Percentiles rank a stretch among this genome's conserved stretches.
phyloP scores from a whole-genome alignment of 1,284 basidiomycete genomes.

The Ceratobasidium sp. region DNA sequence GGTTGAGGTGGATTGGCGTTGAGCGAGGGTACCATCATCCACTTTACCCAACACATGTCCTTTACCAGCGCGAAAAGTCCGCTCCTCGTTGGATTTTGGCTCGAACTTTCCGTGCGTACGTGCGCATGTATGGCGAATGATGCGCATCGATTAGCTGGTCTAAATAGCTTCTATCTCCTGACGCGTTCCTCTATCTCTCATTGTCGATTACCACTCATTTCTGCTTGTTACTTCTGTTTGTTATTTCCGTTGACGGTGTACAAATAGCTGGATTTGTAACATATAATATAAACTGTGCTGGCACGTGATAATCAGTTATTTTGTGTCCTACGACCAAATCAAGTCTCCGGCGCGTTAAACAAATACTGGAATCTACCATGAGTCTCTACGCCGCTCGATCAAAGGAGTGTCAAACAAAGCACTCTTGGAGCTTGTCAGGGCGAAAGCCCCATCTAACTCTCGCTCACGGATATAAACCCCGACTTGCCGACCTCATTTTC shows the following conservation, averaged over 20 bases:
- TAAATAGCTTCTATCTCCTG: too few species aligned
- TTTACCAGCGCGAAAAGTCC: conserved; percentile 15
- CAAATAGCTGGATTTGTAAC: background rate
- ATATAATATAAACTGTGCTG: background rate
- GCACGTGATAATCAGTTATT: too few species aligned
- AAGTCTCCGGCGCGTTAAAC: too few species aligned
- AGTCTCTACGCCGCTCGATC: background rate
- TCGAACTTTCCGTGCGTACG: background rate
- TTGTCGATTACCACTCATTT: background rate
- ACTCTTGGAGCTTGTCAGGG: background rate
- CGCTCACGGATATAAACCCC: background rate
- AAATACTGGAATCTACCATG: background rate
- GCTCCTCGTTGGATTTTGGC: conserved; percentile 20
- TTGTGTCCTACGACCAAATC: too few species aligned
- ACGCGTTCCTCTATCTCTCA: background rate
- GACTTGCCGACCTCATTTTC: background rate
- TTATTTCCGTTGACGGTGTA: conserved; percentile 10
- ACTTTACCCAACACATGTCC: conserved; percentile 2
- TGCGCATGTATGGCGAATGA: background rate
- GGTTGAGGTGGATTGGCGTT: background rate
- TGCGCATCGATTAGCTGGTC: background rate
- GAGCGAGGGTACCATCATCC: conserved; percentile 1
- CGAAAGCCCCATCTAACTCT: background rate
- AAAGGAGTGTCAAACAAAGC: background rate
- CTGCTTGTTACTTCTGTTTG: conserved; percentile 7